phyloP scores from a whole-genome alignment of 768 basidiomycete species.

The Naganishia antarctica region DNA sequence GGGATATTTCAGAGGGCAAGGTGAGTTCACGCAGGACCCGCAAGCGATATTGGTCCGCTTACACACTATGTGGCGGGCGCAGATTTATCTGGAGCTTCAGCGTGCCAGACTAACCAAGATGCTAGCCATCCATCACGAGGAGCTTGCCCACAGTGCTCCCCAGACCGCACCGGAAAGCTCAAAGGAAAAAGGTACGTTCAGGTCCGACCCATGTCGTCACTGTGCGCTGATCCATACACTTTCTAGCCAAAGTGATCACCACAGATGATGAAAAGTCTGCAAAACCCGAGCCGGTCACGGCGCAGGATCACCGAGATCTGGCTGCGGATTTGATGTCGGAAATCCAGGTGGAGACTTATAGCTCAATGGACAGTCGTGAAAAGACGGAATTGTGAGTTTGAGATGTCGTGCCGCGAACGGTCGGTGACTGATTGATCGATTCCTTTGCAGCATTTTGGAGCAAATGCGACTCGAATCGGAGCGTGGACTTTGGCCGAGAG shows the following conservation, averaged over 20 bases:
- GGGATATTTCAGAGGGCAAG: conserved; percentile 94
- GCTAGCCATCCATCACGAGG: conserved; percentile 80
- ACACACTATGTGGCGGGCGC: background rate
- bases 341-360: conserved; percentile 89
- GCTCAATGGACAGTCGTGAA: conserved; percentile 93
- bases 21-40: conserved; percentile 52
- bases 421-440: background rate
- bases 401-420: background rate
- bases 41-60: conserved; percentile 1
- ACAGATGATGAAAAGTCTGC: conserved; percentile 36
- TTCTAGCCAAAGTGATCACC: conserved; percentile 26
- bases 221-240: background rate
- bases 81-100: conserved; percentile 96
- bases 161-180: conserved; percentile 18
- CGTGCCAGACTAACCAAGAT: conserved; percentile 87
- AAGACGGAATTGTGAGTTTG: conserved; percentile 77
- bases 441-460: conserved; percentile 65
- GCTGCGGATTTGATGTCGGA: conserved; percentile 90
- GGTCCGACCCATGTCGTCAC: background rate
- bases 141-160: conserved; percentile 49
- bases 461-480: conserved; percentile 74
- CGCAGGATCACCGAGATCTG: conserved; percentile 64
- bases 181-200: background rate
- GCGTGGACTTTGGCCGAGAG: conserved; percentile 77
- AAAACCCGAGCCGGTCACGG: conserved; percentile 51